Evolutionary conservation across 495 filamentous ascomycete genomes (phyloP), one percentile per base, ranked within the genome.

Genomic region (Tuber magnatum): DNA sequence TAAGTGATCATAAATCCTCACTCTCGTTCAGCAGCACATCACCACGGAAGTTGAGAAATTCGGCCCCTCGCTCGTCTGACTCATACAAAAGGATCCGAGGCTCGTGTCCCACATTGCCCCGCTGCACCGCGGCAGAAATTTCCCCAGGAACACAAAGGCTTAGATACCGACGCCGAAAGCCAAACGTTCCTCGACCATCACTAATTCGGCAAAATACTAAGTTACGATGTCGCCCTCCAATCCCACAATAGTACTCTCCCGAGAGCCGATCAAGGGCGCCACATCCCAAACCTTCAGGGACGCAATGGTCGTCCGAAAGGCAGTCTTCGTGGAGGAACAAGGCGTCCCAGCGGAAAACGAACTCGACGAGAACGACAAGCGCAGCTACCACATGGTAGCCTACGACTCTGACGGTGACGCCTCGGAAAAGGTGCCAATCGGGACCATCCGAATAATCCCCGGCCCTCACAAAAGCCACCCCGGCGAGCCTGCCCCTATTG

Each of bases 281-380:
- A 83, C 90, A 71, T 90, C 92, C 0, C 82, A 84, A 28, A 80
- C 85, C 77, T 95, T 97, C 85, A 83, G 86, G 72, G 92, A 94
- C 80, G 92, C 93, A 76, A 92, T 97, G 89, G 80, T 84, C 39
- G 88, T 98, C 71, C 91, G 94, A 71, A 86, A 90, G 74, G 82
- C 84, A 44, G 94, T 97, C 78, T 97, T 93, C 83, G 88, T 94
- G 22, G 74, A 86, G 35, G 94, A 97, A 83, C 94, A 97, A 79
- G 78, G 85, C 18, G 88, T 92, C 41, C 87, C 91, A 0, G 82
- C 88, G 0, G 87, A 88, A 3, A 87, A 87, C 79, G 94, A 98
- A 80, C 85, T 92, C 80, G 94, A 98, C 85, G 83, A 83, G 3
- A 93, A 97, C 83, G 94, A 98, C 83, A 32, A 84, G 3, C 87